phyloP scores from a whole-genome alignment of 2,329 filamentous ascomycete species.

The Aspergillus latus region DNA sequence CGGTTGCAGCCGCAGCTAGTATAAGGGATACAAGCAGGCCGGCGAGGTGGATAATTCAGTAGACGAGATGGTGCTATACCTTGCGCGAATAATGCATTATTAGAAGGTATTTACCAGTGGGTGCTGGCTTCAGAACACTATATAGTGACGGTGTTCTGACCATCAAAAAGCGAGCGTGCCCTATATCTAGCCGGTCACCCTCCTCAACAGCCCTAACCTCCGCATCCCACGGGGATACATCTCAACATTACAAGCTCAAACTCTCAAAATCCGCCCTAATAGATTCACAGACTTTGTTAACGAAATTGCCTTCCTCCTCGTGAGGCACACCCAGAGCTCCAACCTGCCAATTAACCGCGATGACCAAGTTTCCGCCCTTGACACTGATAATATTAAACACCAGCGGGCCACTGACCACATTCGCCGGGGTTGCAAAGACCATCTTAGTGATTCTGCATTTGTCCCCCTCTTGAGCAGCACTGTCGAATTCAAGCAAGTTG shows the following conservation, averaged over 20 bases:
- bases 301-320: slow-evolving; percentile 25
- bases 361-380: slow-evolving; percentile 40
- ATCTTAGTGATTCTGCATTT: slow-evolving; percentile 34
- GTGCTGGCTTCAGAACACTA: too few relatives aligned
- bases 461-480: not conserved
- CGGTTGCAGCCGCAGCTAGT: too few relatives aligned
- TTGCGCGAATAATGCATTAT: too few relatives aligned
- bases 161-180: too few relatives aligned
- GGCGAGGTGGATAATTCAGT: too few relatives aligned
- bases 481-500: slow-evolving; percentile 45
- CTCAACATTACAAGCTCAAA: not conserved
- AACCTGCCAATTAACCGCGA: slow-evolving; percentile 45
- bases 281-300: slow-evolving; percentile 17
- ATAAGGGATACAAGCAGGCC: too few relatives aligned
- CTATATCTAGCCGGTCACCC: too few relatives aligned
- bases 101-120: too few relatives aligned
- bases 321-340: slow-evolving; percentile 42
- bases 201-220: too few relatives aligned
- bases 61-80: too few relatives aligned
- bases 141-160: too few relatives aligned
- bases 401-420: slow-evolving; percentile 39
- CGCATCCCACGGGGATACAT: too few relatives aligned
- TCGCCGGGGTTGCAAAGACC: slow-evolving; percentile 48
- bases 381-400: slow-evolving; percentile 45
- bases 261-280: not conserved